Conservation (phyloP, 2,329 filamentous ascomycete genomes). For the Decorospora gaudefroyi region DNA sequence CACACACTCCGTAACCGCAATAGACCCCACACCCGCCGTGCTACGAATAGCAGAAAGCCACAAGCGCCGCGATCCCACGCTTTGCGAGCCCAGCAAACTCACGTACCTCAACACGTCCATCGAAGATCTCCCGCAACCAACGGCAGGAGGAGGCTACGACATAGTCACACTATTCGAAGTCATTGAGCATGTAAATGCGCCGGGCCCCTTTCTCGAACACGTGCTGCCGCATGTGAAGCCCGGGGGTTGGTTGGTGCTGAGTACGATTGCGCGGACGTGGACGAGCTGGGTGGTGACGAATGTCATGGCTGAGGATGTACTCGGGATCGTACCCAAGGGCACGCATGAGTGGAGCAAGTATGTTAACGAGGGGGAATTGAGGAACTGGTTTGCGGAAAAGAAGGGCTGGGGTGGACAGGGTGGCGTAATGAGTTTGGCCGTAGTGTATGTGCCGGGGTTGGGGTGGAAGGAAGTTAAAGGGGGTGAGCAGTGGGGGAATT, state of each 20-base stretch:
- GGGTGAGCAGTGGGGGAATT: slow-evolving; percentile 88
- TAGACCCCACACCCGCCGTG: slow-evolving; percentile 77
- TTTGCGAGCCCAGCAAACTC: slow-evolving; percentile 62
- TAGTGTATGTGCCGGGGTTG: slow-evolving; percentile 85
- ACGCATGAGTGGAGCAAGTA: slow-evolving; percentile 98
- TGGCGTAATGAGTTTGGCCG: slow-evolving; percentile 69
- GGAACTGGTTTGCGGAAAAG: slow-evolving; percentile 52
- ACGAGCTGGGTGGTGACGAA: slow-evolving; percentile 92
- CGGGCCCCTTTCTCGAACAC: slow-evolving; percentile 71
- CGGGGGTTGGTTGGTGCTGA: slow-evolving; percentile 90
- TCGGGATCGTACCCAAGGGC: slow-evolving; percentile 85
- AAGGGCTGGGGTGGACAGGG: slow-evolving; percentile 50
- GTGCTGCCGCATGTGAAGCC: slow-evolving; percentile 79
- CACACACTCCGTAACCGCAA: slow-evolving; percentile 69
- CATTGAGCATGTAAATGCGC: slow-evolving; percentile 84
- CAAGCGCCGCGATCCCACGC: slow-evolving; percentile 70
- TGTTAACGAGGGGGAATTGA: slow-evolving; percentile 81
- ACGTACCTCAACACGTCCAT: slow-evolving; percentile 76
- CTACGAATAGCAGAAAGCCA: slow-evolving; percentile 76
- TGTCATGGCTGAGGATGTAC: slow-evolving; percentile 82
- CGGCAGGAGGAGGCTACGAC: slow-evolving; percentile 63
- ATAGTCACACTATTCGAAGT: slow-evolving; percentile 91
- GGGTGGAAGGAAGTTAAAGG: slow-evolving; percentile 85
- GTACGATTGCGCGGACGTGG: slow-evolving; percentile 89
- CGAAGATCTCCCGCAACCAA: slow-evolving; percentile 63